These are phyloP conservation scores for Juglanconis juglandina DNA, from an alignment of 2,329 filamentous ascomycete species.

Conservation along the genomic window DNA sequence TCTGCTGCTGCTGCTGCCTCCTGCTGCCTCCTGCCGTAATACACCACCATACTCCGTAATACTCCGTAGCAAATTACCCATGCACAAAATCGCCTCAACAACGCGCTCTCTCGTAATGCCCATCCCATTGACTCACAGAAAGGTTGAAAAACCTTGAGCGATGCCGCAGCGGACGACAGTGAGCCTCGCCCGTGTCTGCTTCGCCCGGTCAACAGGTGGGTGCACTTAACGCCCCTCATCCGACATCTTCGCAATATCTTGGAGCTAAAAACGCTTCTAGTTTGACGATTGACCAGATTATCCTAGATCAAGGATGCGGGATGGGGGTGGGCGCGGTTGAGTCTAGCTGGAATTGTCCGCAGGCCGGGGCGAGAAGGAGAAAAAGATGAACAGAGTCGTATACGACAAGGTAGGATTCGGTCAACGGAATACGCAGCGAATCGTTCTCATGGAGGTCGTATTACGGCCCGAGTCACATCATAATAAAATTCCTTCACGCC, in stretches of 20 bases:
- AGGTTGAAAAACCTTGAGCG: not conserved
- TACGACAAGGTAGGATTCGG: no score
- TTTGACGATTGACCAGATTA: not conserved
- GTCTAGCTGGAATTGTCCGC: not conserved
- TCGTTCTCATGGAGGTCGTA: not conserved
- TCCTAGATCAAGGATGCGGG: not conserved
- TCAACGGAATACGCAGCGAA: no score
- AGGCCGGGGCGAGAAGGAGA: not conserved
- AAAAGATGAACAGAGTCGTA: not conserved
- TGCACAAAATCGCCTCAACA: not conserved
- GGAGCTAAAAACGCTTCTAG: not conserved
- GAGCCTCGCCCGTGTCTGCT: constrained; percentile 7
- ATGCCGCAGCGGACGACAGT: constrained; percentile 16
- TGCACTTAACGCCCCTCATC: not conserved
- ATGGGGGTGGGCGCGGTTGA: constrained; percentile 3
- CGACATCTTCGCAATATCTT: not conserved
- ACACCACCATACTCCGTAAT: no score
- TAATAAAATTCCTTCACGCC: not conserved
- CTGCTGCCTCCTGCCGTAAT: no score
- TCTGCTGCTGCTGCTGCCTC: no score
- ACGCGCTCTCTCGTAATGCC: not conserved
- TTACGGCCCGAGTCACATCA: not conserved
- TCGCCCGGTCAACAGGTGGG: not conserved
- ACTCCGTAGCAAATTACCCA: no score
- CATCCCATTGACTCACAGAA: not conserved